Evolutionary conservation across 768 basidiomycete genomes (phyloP).

Genomic region (Trametes coccinea): DNA sequence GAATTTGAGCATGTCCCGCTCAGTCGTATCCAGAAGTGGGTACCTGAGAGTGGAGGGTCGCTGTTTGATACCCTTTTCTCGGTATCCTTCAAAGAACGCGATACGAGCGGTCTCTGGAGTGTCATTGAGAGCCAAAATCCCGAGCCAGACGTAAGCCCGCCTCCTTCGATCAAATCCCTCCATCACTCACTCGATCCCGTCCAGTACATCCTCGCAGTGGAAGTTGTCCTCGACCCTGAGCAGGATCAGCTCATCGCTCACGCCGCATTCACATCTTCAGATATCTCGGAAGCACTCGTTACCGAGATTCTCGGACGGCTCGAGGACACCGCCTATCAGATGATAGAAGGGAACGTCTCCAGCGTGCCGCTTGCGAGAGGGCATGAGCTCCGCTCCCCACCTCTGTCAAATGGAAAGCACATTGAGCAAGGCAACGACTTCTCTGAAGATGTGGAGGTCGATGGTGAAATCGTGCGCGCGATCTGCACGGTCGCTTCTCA

Average conservation of each 20-base stretch:
- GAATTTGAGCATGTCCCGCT: conserved; percentile 35
- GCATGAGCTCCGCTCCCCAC: not conserved
- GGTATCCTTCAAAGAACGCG: conserved; percentile 30
- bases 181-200: too few relatives aligned
- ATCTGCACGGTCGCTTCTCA: conserved; percentile 9
- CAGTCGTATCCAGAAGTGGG: conserved; percentile 34
- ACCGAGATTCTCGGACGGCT: conserved; percentile 28
- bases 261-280: conserved; percentile 28
- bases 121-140: conserved; percentile 33
- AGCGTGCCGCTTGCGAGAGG: not conserved
- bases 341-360: conserved; percentile 7
- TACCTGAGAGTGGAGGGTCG: conserved; percentile 20
- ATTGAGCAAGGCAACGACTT: not conserved
- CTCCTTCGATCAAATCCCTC: too few relatives aligned
- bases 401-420: not conserved
- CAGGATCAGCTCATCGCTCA: conserved; percentile 23
- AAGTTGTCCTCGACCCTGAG: conserved; percentile 28
- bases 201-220: conserved; percentile 25
- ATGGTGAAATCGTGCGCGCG: not conserved
- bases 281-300: conserved; percentile 22
- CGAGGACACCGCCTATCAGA: conserved; percentile 29
- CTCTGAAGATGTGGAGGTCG: not conserved
- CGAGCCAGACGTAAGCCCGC: conserved; percentile 33
- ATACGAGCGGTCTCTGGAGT: conserved; percentile 26
- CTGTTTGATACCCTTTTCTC: conserved; percentile 37